These are phyloP conservation scores for Ophiosphaerella narmari DNA, from an alignment of 2,329 filamentous ascomycete species.

Conservation along the genomic window DNA sequence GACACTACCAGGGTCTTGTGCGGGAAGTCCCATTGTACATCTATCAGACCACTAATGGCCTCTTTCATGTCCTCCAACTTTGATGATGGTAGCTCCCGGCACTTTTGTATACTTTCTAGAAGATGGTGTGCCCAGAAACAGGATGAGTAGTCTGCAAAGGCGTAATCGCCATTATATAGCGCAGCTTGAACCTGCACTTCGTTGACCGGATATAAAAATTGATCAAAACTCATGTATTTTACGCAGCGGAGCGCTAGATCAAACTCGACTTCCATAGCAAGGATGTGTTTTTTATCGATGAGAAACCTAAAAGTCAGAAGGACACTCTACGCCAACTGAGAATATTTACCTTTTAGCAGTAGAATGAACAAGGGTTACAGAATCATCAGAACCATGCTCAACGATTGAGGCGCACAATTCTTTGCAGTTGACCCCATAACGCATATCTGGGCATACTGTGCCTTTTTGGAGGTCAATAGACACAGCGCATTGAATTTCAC, in stretches of 20 bases:
- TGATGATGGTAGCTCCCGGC: not conserved
- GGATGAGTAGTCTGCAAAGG: constrained; percentile 9
- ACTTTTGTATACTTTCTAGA: not conserved
- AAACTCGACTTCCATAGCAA: not conserved
- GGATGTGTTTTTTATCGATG: not conserved
- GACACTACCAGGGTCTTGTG: too few relatives aligned
- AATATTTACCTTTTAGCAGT: constrained; percentile 12
- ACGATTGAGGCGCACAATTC: constrained; percentile 47
- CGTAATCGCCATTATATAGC: constrained; percentile 4
- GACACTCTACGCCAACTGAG: not conserved
- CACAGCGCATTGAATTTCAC: constrained; percentile 49
- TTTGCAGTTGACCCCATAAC: constrained; percentile 31
- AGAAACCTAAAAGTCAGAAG: not conserved
- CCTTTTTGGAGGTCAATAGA: constrained; percentile 33
- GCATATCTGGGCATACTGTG: constrained; percentile 27
- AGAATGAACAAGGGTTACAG: constrained; percentile 9
- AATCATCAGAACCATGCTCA: constrained; percentile 5
- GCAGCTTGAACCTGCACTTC: not conserved
- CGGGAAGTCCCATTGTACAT: constrained; percentile 3
- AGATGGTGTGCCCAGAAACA: constrained; percentile 4
- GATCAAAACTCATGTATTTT: constrained; percentile 1
- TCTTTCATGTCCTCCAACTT: constrained; percentile 1
- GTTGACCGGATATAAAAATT: not conserved
- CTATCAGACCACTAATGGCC: not conserved
- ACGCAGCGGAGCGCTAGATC: constrained; percentile 3